Base-by-base conservation (phyloP, 768 basidiomycete genomes). In the Podaxis sp. region DNA sequence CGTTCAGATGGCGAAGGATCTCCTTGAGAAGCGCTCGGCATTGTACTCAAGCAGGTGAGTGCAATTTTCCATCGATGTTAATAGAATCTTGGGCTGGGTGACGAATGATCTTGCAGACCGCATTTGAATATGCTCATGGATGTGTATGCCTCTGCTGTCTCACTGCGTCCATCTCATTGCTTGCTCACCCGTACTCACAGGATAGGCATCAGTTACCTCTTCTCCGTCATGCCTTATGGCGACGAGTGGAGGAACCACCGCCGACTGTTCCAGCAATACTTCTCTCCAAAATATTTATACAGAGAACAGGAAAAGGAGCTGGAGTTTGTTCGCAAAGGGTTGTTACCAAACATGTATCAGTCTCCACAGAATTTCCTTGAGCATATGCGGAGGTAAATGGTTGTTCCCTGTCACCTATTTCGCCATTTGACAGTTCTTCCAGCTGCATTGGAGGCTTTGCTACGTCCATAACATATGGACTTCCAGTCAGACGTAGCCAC, bases 11-110 rank as follows among this genome's bases (percentile, higher is more conserved):
- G 68, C 67, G 47, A 54, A 66, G n/a, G 71, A 72, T 40, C 64
- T 74, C 3, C 61, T 74, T n/a, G 72, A 71, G 47, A 71, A 69
- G 57, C 66, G 69, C 19, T 69, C 72, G 13, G 67, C 70, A 4
- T 70, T 70, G 1, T 72, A 75, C 54, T 75, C 72, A 3, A 71
- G 72, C 53, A 43, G 66, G 29, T 50, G 36, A 52, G 62, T 33
- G 37, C 41, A 8, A 19, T 12, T 24, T 2, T 54, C 0, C 40
- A 43, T 7, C 13, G 49, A 58, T 46, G n/a, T 17, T 43, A 55
- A 12, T 15, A 2, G 13, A 19, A 11, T n/a, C 9, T 8, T n/a
- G 6, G 37, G 47, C 12, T 50, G 24, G 25, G 7, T 5, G 22
- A 4, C 13, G 22, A 36, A 53, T 1, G 8, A 25, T 29, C 8